Percentiles rank a stretch among this genome's conserved stretches.
These are phyloP conservation scores for Cichorium intybus DNA, from an alignment of 140 eudicot genomes.

Conservation along the genomic window DNA sequence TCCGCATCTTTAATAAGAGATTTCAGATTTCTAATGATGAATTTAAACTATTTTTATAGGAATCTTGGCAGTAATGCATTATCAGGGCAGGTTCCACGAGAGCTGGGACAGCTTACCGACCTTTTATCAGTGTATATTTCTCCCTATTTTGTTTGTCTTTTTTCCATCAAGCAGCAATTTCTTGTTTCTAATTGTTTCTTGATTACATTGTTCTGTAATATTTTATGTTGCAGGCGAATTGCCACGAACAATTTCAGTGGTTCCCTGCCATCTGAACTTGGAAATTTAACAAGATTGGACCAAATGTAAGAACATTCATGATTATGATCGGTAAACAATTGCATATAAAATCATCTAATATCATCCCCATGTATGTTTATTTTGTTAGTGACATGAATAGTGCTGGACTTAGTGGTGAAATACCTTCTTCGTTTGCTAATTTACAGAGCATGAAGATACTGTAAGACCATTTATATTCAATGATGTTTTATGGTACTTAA, in stretches of 20 bases:
- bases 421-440: conserved; percentile 40
- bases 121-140: conserved; percentile 51
- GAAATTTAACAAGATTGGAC: conserved; percentile 45
- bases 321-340: neutral
- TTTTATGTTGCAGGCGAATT: conserved; percentile 38
- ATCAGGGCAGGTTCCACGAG: conserved; percentile 64
- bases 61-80: conserved; percentile 57
- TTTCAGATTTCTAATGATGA: neutral
- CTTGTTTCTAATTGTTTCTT: neutral
- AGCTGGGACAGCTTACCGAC: conserved; percentile 62
- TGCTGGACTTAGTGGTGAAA: conserved; percentile 48
- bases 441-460: conserved; percentile 25
- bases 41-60: conserved; percentile 27
- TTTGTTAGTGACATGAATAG: conserved; percentile 41
- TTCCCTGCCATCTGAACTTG: conserved; percentile 64
- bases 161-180: neutral
- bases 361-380: neutral
- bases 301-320: conserved; percentile 52
- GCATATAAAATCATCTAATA: too few species aligned
- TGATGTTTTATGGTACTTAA: neutral
- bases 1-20: neutral
- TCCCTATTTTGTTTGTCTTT: neutral
- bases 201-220: too few species aligned
- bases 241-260: conserved; percentile 73
- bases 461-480: conserved; percentile 34